These are phyloP conservation scores for Pholiota conissans DNA, from an alignment of 768 basidiomycete species.

Conservation along the genomic window DNA sequence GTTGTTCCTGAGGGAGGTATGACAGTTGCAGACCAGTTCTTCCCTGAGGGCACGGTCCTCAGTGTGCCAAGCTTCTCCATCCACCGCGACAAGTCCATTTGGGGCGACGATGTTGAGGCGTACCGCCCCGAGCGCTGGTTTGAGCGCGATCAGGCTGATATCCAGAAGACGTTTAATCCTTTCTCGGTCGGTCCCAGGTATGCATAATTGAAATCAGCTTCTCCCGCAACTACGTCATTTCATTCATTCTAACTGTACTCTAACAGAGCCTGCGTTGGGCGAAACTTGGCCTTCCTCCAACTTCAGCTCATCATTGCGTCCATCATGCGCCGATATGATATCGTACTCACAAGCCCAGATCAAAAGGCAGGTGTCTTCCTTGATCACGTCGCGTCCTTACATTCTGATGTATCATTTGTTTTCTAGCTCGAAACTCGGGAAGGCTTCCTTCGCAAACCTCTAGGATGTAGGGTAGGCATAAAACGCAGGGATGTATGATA, in stretches of 20 bases:
- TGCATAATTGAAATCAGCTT: conserved; percentile 16
- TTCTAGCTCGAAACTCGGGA: conserved; percentile 70
- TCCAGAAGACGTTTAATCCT: conserved; percentile 80
- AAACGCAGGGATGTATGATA: conserved; percentile 50
- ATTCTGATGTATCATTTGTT: background rate
- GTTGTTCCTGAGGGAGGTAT: conserved; percentile 75
- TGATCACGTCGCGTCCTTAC: background rate
- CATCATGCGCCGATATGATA: conserved; percentile 72
- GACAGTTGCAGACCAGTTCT: conserved; percentile 53
- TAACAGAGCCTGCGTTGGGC: conserved; percentile 76
- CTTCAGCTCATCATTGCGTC: conserved; percentile 81
- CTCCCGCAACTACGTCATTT: conserved; percentile 1
- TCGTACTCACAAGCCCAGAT: conserved; percentile 63
- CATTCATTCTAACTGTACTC: conserved; percentile 4
- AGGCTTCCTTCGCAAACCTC: conserved; percentile 87
- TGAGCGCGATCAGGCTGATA: conserved; percentile 57
- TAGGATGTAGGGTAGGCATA: conserved; percentile 71
- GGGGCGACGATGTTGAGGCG: conserved; percentile 77
- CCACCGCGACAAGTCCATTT: conserved; percentile 67
- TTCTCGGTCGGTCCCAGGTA: conserved; percentile 84
- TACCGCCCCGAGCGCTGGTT: conserved; percentile 89
- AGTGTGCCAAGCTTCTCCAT: conserved; percentile 84
- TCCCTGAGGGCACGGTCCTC: conserved; percentile 75
- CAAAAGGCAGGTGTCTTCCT: conserved; percentile 43
- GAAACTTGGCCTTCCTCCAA: conserved; percentile 80